phyloP scores from a whole-genome alignment of 176 grass and related monocot species.

The Melocanna baccifera region DNA sequence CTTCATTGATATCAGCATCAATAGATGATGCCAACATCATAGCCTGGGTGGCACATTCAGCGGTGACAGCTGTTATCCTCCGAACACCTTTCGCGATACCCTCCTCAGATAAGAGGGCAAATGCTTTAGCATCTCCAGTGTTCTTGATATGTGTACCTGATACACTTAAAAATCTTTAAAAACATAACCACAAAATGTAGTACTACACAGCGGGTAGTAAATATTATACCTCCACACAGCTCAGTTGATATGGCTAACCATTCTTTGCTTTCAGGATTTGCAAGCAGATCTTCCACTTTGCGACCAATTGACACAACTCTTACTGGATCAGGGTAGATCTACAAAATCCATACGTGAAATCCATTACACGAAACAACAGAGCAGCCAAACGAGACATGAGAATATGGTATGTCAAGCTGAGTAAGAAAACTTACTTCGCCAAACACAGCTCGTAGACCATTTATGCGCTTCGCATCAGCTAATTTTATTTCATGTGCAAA shows the following conservation, averaged over 20 bases:
- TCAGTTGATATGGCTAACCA: slow-evolving; percentile 89
- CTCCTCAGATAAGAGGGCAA: slow-evolving; percentile 86
- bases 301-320: slow-evolving; percentile 85
- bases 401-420: not conserved
- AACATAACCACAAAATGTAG: not conserved
- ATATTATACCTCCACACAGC: slow-evolving; percentile 74
- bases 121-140: slow-evolving; percentile 75
- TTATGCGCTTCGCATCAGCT: slow-evolving; percentile 62
- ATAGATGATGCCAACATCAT: slow-evolving; percentile 63
- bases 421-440: slow-evolving; percentile 58
- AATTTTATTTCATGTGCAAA: slow-evolving; percentile 73
- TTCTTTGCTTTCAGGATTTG: slow-evolving; percentile 69
- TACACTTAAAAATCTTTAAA: slow-evolving; percentile 15
- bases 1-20: slow-evolving; percentile 50
- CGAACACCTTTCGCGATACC: slow-evolving; percentile 91
- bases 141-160: slow-evolving; percentile 91
- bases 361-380: slow-evolving; percentile 1
- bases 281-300: slow-evolving; percentile 73
- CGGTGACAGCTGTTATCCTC: slow-evolving; percentile 88
- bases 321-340: slow-evolving; percentile 91
- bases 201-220: slow-evolving; percentile 1
- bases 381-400: slow-evolving; percentile 1
- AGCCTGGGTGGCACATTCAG: slow-evolving; percentile 60
- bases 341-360: not conserved
- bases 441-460: slow-evolving; percentile 81